Evolutionary conservation across 305 asterid genomes (phyloP).

Genomic region (Fraxinus baroniana): DNA sequence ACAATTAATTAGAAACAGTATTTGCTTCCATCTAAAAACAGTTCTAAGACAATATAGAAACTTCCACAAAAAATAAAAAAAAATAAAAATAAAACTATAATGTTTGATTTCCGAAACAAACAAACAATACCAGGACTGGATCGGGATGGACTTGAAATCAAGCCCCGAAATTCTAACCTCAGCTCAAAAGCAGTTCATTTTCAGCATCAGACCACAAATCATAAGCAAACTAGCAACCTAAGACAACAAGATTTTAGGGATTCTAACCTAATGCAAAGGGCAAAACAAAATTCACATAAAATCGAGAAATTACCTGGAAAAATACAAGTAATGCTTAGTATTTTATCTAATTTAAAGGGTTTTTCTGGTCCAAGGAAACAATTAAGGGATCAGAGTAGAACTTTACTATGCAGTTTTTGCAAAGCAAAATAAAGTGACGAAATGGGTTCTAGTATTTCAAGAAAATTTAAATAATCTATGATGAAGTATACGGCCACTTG

Average conservation of each 20-base stretch:
- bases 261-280: background rate
- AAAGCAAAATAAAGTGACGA: background rate
- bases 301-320: conserved; percentile 2
- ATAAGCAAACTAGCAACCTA: conserved; percentile 24
- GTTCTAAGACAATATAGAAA: background rate
- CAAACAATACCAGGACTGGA: conserved; percentile 18
- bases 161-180: conserved; percentile 27
- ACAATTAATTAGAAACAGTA: conserved; percentile 7
- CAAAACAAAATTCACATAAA: background rate
- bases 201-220: conserved; percentile 27
- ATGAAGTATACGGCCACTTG: background rate
- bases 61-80: background rate
- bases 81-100: background rate
- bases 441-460: background rate
- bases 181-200: conserved; percentile 26
- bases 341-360: background rate
- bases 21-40: conserved; percentile 21
- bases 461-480: background rate
- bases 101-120: background rate
- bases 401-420: background rate
- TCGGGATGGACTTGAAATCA: conserved; percentile 29
- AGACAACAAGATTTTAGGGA: conserved; percentile 20
- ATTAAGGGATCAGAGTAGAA: background rate
- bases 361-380: background rate
- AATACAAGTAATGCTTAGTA: conserved; percentile 14